Evolutionary conservation across 805 yeast genomes (phyloP).

Genomic region (Candida jianshihensis): DNA sequence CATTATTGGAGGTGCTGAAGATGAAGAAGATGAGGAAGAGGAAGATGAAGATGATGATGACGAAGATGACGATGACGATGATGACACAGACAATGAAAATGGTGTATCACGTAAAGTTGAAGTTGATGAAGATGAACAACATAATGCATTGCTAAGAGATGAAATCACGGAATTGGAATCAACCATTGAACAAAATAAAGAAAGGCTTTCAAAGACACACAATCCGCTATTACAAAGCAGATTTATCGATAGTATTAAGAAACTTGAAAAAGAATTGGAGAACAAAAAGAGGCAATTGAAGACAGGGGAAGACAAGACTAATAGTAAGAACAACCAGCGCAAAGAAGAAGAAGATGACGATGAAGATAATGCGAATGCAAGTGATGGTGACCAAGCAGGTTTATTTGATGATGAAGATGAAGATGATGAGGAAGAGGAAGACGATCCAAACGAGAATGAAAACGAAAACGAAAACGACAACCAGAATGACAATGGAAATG

Average conservation of each 20-base stretch:
- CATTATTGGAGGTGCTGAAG: slow-evolving; percentile 15
- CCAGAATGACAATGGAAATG: slow-evolving; percentile 29
- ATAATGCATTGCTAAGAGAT: slow-evolving; percentile 70
- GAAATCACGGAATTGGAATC: slow-evolving; percentile 77
- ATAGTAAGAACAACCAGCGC: slow-evolving; percentile 8
- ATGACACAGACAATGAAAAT: slow-evolving; percentile 46
- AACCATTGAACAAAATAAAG: slow-evolving; percentile 69
- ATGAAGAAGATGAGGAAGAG: slow-evolving; percentile 25
- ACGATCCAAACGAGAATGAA: slow-evolving; percentile 24
- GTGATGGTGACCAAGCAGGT: slow-evolving; percentile 17
- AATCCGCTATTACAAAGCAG: slow-evolving; percentile 85
- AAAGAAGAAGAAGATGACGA: slow-evolving; percentile 15
- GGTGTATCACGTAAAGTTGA: slow-evolving; percentile 43
- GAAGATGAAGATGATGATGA: slow-evolving; percentile 41
- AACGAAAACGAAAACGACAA: slow-evolving; percentile 27
- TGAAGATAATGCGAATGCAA: slow-evolving; percentile 19
- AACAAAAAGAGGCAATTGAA: slow-evolving; percentile 65
- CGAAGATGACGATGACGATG: slow-evolving; percentile 47
- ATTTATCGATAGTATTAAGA: slow-evolving; percentile 71
- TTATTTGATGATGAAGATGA: slow-evolving; percentile 24
- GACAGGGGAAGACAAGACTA: slow-evolving; percentile 26
- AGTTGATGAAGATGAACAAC: slow-evolving; percentile 52
- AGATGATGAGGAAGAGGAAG: slow-evolving; percentile 23
- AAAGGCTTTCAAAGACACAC: slow-evolving; percentile 63
- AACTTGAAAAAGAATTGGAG: slow-evolving; percentile 76